Conservation (phyloP, 192 early-diverging fungal genomes). For the Globomyces pollinis-pini region DNA sequence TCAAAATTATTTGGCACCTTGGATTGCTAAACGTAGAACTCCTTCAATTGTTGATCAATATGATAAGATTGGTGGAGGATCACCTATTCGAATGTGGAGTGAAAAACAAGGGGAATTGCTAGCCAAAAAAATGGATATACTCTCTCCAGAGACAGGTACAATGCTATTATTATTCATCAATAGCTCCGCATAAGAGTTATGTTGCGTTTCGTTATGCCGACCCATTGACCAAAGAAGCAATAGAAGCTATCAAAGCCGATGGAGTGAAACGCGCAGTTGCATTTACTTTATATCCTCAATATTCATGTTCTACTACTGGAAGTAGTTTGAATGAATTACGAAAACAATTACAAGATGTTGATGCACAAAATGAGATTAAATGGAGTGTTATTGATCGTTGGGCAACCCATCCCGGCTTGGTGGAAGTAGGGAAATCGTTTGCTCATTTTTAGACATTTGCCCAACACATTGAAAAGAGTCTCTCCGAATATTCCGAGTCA, state of each 20-base stretch:
- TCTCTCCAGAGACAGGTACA: conserved; percentile 57
- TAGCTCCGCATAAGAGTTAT: conserved; percentile 84
- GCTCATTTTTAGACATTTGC: conserved; percentile 56
- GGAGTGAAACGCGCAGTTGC: conserved; percentile 79
- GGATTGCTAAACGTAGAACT: conserved; percentile 75
- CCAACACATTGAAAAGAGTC: conserved; percentile 59
- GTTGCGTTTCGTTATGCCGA: conserved; percentile 87
- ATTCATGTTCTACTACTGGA: conserved; percentile 92
- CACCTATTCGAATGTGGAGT: conserved; percentile 88
- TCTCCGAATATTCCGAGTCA: conserved; percentile 56
- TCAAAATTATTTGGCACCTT: conserved; percentile 61
- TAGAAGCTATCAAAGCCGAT: conserved; percentile 73
- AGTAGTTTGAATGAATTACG: conserved; percentile 86
- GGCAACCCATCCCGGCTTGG: conserved; percentile 78
- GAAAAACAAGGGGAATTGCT: conserved; percentile 73
- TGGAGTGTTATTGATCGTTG: conserved; percentile 98
- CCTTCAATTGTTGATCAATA: conserved; percentile 86
- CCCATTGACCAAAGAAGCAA: conserved; percentile 66
- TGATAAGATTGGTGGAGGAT: conserved; percentile 86
- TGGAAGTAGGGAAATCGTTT: conserved; percentile 43
- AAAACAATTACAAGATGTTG: conserved; percentile 47
- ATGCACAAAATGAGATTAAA: conserved; percentile 58
- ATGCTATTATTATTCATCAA: conserved; percentile 2
- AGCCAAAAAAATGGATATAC: conserved; percentile 63
- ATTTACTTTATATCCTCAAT: conserved; percentile 93